These are phyloP conservation scores for Periconia sp. DNA, from an alignment of 2,329 filamentous ascomycete genomes.

Conservation along the genomic window DNA sequence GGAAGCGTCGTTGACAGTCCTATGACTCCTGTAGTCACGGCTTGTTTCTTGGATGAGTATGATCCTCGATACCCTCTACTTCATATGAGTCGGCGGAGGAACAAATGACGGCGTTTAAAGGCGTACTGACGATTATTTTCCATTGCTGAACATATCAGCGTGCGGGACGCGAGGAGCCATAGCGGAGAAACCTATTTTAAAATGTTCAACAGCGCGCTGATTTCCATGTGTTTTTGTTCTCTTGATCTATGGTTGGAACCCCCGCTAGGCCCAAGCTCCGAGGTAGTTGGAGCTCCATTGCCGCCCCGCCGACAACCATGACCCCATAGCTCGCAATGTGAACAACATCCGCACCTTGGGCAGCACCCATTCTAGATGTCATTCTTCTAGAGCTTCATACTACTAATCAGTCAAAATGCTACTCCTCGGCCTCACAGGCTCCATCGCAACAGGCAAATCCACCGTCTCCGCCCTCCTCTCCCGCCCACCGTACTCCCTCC, in stretches of 20 bases:
- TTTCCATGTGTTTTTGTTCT: too few relatives aligned
- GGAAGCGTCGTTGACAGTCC: not conserved
- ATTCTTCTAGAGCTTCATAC: not conserved
- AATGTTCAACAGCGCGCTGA: too few relatives aligned
- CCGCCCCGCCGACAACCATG: constrained; percentile 11
- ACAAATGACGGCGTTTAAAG: too few relatives aligned
- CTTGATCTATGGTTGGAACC: not conserved
- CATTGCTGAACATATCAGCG: too few relatives aligned
- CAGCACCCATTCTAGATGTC: not conserved
- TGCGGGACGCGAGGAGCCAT: too few relatives aligned
- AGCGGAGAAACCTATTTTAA: too few relatives aligned
- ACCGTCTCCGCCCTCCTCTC: constrained; percentile 88
- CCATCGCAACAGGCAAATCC: constrained; percentile 97
- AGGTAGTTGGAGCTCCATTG: constrained; percentile 13
- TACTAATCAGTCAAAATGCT: constrained; percentile 66
- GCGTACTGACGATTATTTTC: too few relatives aligned
- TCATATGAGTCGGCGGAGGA: too few relatives aligned
- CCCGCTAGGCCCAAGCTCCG: constrained; percentile 18
- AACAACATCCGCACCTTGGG: constrained; percentile 1
- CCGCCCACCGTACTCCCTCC: constrained; percentile 79
- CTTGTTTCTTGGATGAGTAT: too few relatives aligned
- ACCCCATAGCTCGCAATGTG: constrained; percentile 12
- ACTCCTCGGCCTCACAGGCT: constrained; percentile 93
- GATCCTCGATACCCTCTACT: too few relatives aligned
- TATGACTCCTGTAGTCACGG: not conserved